Percentiles rank a stretch among this genome's conserved stretches.
Conservation (phyloP, 2,329 filamentous ascomycete species). For the Cryphonectria nitschkei region DNA sequence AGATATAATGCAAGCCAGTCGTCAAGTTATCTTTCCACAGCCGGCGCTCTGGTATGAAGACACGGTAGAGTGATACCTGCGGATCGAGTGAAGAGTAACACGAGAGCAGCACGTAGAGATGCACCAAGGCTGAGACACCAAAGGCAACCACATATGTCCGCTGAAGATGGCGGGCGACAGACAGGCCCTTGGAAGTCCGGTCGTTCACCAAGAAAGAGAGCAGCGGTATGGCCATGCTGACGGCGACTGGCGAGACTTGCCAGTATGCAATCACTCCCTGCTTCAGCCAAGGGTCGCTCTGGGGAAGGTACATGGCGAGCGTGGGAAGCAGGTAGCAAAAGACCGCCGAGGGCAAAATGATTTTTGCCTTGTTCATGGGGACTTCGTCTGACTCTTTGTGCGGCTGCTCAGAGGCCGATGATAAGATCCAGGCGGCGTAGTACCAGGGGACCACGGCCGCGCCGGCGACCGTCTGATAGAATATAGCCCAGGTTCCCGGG, state of each 20-base stretch:
- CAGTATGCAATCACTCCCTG: conserved; percentile 2
- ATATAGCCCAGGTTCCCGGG: neutral
- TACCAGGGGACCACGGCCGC: conserved; percentile 6
- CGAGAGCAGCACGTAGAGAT: conserved; percentile 3
- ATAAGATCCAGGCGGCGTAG: conserved; percentile 5
- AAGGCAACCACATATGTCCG: conserved; percentile 5
- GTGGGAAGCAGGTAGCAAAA: conserved; percentile 4
- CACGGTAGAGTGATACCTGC: neutral
- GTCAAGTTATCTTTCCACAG: conserved; percentile 2
- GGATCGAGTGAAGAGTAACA: neutral
- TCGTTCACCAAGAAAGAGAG: conserved; percentile 2
- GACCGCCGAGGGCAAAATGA: conserved; percentile 3
- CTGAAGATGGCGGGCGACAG: neutral
- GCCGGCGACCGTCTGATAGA: conserved; percentile 12
- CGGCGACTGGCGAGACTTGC: conserved; percentile 8
- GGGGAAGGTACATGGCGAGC: conserved; percentile 8
- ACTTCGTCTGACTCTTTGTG: conserved; percentile 1
- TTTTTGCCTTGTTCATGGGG: neutral
- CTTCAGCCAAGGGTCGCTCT: neutral
- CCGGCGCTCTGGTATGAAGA: conserved; percentile 4
- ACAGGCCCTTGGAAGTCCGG: neutral
- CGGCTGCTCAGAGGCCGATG: neutral
- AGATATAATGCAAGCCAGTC: conserved; percentile 6
- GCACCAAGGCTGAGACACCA: conserved; percentile 6
- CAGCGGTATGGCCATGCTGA: conserved; percentile 3